Percentiles rank a stretch among this genome's conserved stretches.
Conservation (phyloP, 805 yeast genomes). For the Hanseniaspora lindneri region DNA sequence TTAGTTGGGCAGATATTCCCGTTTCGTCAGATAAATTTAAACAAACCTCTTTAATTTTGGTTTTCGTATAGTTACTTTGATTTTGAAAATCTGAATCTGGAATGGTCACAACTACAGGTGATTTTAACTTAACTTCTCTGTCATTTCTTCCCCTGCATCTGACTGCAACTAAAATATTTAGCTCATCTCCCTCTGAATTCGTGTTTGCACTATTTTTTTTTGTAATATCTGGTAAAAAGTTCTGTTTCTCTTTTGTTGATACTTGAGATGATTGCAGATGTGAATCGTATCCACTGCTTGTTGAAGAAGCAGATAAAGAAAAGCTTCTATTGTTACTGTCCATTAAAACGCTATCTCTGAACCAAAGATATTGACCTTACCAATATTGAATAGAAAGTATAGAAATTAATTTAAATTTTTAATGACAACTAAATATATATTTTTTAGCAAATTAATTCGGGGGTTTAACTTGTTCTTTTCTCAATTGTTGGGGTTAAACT, state of each 20-base stretch:
- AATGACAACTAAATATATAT: too few relatives aligned
- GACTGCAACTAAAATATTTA: slow-evolving; percentile 50
- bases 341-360: too few relatives aligned
- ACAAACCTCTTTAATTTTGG: slow-evolving; percentile 37
- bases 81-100: slow-evolving; percentile 26
- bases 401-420: too few relatives aligned
- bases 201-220: background rate
- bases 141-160: slow-evolving; percentile 52
- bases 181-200: slow-evolving; percentile 24
- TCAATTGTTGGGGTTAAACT: too few relatives aligned
- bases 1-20: slow-evolving; percentile 33
- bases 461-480: too few relatives aligned
- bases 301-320: background rate
- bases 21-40: slow-evolving; percentile 34
- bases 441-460: too few relatives aligned
- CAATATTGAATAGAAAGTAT: too few relatives aligned
- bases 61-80: slow-evolving; percentile 3
- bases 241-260: background rate
- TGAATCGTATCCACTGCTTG: background rate
- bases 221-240: background rate
- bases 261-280: background rate
- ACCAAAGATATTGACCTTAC: too few relatives aligned
- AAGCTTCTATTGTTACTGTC: background rate
- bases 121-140: slow-evolving; percentile 45
- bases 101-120: slow-evolving; percentile 49